These are phyloP conservation scores for Arabidopsis hybrid DNA, from an alignment of 441 rosid species.

Conservation along the genomic window DNA sequence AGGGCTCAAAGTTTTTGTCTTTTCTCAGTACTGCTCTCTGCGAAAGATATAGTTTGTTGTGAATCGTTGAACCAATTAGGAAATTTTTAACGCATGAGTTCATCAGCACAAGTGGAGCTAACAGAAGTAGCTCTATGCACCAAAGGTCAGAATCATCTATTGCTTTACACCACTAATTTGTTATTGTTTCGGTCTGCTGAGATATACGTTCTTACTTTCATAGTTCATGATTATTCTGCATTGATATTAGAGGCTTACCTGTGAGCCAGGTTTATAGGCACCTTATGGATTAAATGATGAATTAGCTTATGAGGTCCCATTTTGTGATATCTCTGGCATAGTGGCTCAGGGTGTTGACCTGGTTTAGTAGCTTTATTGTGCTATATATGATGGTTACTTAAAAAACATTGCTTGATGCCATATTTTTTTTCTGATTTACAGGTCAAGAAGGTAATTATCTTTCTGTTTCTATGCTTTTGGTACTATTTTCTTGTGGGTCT, in stretches of 20 bases:
- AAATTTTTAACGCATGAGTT: constrained; percentile 67
- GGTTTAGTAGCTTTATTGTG: constrained; percentile 24
- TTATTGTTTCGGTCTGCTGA: constrained; percentile 2
- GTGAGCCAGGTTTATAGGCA: constrained; percentile 6
- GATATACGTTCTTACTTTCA: constrained; percentile 3
- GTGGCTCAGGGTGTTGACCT: neutral
- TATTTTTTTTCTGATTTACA: constrained; percentile 51
- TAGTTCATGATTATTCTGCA: neutral
- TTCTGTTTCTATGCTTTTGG: neutral
- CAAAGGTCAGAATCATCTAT: constrained; percentile 66
- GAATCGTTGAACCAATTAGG: neutral
- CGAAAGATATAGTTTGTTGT: constrained; percentile 9
- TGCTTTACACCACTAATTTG: constrained; percentile 12
- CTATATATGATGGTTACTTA: constrained; percentile 26
- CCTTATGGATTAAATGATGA: neutral
- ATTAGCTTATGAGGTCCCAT: constrained; percentile 12
- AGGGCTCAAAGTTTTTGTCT: constrained; percentile 35
- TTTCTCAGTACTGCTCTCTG: constrained; percentile 40
- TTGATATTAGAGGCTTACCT: neutral
- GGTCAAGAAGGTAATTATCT: constrained; percentile 65
- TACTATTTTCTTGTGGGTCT: neutral
- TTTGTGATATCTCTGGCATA: neutral
- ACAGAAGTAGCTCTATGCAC: constrained; percentile 70
- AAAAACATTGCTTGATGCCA: constrained; percentile 26
- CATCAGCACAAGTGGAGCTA: constrained; percentile 55